phyloP scores from a whole-genome alignment of 371 early-diverging fungal genomes.

The Apophysomyces elegans region DNA sequence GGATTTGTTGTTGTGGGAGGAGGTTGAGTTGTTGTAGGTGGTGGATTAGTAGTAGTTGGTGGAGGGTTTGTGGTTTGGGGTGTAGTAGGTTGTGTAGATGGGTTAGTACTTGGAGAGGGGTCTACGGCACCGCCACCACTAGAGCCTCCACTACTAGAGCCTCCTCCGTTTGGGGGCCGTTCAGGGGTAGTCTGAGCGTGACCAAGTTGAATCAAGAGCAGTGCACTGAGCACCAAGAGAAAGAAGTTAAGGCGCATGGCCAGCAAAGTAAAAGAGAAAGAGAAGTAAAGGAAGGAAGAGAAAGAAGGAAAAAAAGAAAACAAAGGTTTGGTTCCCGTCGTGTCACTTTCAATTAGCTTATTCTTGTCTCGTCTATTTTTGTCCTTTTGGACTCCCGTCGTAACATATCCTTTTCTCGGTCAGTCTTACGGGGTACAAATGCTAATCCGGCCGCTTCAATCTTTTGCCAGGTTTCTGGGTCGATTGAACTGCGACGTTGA shows the following conservation, averaged over 20 bases:
- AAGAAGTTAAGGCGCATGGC: slow-evolving; percentile 18
- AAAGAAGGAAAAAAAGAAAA: slow-evolving; percentile 15
- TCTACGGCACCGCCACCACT: background rate
- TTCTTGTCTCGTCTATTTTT: slow-evolving; percentile 38
- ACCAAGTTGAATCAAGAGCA: slow-evolving; percentile 13
- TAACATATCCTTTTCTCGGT: slow-evolving; percentile 59
- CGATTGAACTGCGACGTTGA: slow-evolving; percentile 27
- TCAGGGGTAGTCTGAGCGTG: slow-evolving; percentile 1
- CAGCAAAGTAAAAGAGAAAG: slow-evolving; percentile 10
- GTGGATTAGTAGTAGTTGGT: slow-evolving; percentile 15
- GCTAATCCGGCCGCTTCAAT: slow-evolving; percentile 36
- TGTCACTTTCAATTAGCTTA: slow-evolving; percentile 3
- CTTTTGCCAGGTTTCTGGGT: slow-evolving; percentile 19
- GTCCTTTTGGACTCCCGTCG: slow-evolving; percentile 42
- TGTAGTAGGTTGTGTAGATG: background rate
- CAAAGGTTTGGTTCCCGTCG: slow-evolving; percentile 7
- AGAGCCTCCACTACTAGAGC: background rate
- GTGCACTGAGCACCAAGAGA: slow-evolving; percentile 15
- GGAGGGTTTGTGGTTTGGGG: slow-evolving; percentile 12
- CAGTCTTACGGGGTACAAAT: slow-evolving; percentile 63
- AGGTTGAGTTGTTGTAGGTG: slow-evolving; percentile 14
- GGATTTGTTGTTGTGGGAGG: slow-evolving; percentile 13
- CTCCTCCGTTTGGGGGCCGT: background rate
- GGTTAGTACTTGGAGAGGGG: background rate
- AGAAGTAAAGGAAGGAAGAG: slow-evolving; percentile 10